These are phyloP conservation scores for Komagataella pastoris DNA, from an alignment of 805 yeast genomes.

Conservation along the genomic window DNA sequence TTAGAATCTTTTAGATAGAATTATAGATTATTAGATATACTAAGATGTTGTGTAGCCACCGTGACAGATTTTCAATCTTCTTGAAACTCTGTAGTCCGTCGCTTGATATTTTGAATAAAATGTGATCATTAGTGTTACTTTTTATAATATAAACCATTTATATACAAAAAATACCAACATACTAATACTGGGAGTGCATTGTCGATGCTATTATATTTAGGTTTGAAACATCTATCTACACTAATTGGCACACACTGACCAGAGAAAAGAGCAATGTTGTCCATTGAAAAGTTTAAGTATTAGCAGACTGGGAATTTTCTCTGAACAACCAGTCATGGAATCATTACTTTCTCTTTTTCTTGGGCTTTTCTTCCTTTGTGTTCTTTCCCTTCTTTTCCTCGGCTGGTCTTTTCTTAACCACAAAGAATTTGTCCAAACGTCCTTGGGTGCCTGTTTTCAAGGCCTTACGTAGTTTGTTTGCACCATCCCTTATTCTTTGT, in stretches of 20 bases:
- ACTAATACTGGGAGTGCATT: neutral
- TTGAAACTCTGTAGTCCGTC: too few species aligned
- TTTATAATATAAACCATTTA: too few species aligned
- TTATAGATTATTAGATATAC: neutral
- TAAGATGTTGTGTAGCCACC: too few species aligned
- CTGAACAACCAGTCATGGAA: neutral
- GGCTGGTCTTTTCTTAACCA: conserved; percentile 33
- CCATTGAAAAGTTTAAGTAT: too few species aligned
- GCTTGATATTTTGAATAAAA: too few species aligned
- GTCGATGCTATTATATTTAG: too few species aligned
- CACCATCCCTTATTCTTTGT: conserved; percentile 81
- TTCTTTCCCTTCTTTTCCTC: conserved; percentile 26
- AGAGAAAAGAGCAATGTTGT: neutral
- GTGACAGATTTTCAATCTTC: too few species aligned
- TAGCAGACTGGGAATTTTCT: neutral
- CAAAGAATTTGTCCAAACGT: conserved; percentile 84
- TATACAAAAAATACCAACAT: neutral
- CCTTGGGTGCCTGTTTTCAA: conserved; percentile 82
- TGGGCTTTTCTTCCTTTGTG: neutral
- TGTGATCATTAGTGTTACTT: too few species aligned
- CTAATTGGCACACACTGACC: too few species aligned
- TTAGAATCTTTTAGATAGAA: neutral
- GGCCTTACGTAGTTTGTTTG: conserved; percentile 73
- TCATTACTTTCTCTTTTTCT: neutral
- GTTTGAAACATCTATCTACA: too few species aligned